Percentiles rank a stretch among this genome's conserved stretches.
phyloP scores from a whole-genome alignment of 1,284 basidiomycete genomes.

The Porogramme epimiltina region DNA sequence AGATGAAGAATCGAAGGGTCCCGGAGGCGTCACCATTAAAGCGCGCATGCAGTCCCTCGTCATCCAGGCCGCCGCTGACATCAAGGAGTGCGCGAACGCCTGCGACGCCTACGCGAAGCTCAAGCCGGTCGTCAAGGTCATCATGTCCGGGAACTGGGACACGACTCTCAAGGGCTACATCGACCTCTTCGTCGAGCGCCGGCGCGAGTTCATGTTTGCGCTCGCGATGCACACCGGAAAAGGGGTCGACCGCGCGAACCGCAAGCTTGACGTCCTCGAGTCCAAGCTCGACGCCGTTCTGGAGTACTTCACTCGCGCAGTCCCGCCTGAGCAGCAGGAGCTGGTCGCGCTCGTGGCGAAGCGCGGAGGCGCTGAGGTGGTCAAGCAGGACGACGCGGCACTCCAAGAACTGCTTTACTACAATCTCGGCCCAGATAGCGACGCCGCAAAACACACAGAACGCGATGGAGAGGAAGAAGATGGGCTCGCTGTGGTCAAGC shows the following conservation, averaged over 20 bases:
- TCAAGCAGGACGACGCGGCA: constrained; percentile 15
- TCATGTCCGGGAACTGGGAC: constrained; percentile 42
- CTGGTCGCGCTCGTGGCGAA: constrained; percentile 14
- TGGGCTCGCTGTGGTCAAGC: constrained; percentile 29
- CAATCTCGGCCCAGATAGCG: background rate
- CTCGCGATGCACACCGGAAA: constrained; percentile 36
- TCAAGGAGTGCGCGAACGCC: constrained; percentile 32
- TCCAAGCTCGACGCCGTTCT: constrained; percentile 16
- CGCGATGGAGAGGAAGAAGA: background rate
- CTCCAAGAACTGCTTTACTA: constrained; percentile 17
- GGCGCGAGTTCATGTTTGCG: constrained; percentile 35
- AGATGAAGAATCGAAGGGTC: constrained; percentile 21
- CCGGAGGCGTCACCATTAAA: constrained; percentile 26
- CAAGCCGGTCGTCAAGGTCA: constrained; percentile 35
- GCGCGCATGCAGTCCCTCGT: constrained; percentile 26
- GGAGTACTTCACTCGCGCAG: constrained; percentile 13
- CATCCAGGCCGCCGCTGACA: constrained; percentile 29
- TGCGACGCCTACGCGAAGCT: constrained; percentile 37
- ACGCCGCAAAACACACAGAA: background rate
- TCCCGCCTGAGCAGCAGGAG: constrained; percentile 16
- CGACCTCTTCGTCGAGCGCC: constrained; percentile 34
- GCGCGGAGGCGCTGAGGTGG: constrained; percentile 19
- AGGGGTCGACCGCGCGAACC: constrained; percentile 35
- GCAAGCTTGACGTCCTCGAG: constrained; percentile 31
- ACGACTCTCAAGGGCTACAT: constrained; percentile 34